Conservation (phyloP, 2,329 filamentous ascomycete species). For the Trichoderma oligosporum region DNA sequence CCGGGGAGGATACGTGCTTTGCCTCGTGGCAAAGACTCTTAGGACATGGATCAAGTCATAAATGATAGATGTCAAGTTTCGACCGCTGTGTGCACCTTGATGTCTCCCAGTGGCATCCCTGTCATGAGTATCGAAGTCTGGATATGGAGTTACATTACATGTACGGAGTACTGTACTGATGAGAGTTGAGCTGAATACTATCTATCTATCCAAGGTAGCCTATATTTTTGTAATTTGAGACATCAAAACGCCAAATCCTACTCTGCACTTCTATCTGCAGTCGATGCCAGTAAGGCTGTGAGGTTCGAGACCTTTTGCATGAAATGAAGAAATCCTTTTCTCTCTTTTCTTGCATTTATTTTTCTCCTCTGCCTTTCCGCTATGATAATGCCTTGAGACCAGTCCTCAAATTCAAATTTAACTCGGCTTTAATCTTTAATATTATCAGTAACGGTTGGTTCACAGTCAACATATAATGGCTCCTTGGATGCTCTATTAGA, state of each 20-base stretch:
- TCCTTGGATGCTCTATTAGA: too few species aligned
- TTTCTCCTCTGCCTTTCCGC: not conserved
- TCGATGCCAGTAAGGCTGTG: not conserved
- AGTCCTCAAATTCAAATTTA: not conserved
- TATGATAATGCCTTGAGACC: not conserved
- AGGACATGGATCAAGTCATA: not conserved
- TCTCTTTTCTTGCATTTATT: not conserved
- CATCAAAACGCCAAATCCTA: not conserved
- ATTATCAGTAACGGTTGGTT: too few species aligned
- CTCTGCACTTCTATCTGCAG: not conserved
- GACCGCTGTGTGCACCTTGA: not conserved
- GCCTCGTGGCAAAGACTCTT: not conserved
- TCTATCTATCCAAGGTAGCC: too few species aligned
- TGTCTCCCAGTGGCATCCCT: not conserved
- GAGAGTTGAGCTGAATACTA: too few species aligned
- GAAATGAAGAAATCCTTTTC: not conserved
- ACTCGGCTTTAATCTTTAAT: not conserved
- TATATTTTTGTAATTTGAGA: too few species aligned
- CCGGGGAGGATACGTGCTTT: not conserved
- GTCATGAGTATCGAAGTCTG: not conserved
- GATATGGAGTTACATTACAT: not conserved
- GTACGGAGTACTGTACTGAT: not conserved
- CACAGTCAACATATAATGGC: too few species aligned
- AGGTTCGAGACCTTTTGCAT: not conserved
- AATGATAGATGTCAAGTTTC: not conserved